Base-by-base conservation (phyloP, 2,329 filamentous ascomycete genomes). In the Pseudogymnoascus sp. region DNA sequence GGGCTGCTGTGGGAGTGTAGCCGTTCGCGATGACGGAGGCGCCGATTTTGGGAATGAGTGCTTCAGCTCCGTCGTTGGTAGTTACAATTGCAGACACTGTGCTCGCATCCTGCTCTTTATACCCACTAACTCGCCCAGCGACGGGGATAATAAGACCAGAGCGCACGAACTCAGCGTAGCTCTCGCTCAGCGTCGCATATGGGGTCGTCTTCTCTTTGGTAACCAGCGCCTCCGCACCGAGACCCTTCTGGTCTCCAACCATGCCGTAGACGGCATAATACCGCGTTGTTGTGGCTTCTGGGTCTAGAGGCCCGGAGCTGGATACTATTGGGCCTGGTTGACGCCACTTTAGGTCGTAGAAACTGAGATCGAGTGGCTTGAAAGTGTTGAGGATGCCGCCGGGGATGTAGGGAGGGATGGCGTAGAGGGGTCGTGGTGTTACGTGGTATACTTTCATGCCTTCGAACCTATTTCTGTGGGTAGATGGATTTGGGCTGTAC, bases 1-100 rank as follows among this genome's bases (percentile, higher is more conserved):
- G 74, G 0, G 87, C 86, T 0, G 81, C 75, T 0, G 83, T 80
- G 0, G 88, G 81, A 4, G 86, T 83, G 70, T 90, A 96, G 1
- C 91, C 91, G 0, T 89, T 93, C 0, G 90, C 90, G 16, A 91
- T 79, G 1, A 96, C 79, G 11, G 95, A 80, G 0, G 86, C 88
- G 0, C 82, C 83, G 31, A 93, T 75, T 59, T 88, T 76, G 0
- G 80, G 70, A 3, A 91, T 72, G 25, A 23, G 0, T 64, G 63
- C 0, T 70, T 62, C 35, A 5, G 62, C 63, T 4, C 41, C 16
- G 79, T 64, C 0, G 66, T 77, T 7, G 72, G 72, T 74, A n/a
- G 67, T 71, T 14, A 67, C 18, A 21, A 61, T 23, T 37, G 61
- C 52, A 12, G 28, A 8, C 11, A 45, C 31, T 25, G 41, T 41